A percentile compares a stretch with the other conserved stretches of the same genome.
Evolutionary conservation across 331 rosid genomes (phyloP).

Genomic region (Acacia concinna): DNA sequence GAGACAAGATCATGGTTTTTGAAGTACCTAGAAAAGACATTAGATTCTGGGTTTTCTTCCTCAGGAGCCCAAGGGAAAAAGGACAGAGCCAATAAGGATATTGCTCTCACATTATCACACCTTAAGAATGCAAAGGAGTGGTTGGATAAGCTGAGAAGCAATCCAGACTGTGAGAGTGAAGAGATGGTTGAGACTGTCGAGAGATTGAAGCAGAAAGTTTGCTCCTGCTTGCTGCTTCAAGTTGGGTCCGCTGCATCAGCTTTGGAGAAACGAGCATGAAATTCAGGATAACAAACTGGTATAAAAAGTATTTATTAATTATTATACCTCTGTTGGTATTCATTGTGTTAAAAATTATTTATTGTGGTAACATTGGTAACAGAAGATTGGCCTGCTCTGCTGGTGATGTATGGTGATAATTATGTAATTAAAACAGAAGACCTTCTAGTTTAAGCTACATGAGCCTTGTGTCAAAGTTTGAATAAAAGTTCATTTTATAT

Average conservation of each 20-base stretch:
- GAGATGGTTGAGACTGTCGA: slow-evolving; percentile 53
- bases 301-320: neutral
- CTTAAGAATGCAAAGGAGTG: slow-evolving; percentile 88
- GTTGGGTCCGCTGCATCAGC: slow-evolving; percentile 83
- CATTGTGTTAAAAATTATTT: slow-evolving; percentile 38
- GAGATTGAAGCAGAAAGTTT: slow-evolving; percentile 68
- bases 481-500: neutral
- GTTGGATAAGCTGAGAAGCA: slow-evolving; percentile 68
- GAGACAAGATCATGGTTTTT: slow-evolving; percentile 92
- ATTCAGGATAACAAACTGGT: slow-evolving; percentile 16
- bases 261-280: slow-evolving; percentile 64
- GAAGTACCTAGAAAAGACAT: slow-evolving; percentile 67
- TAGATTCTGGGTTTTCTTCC: slow-evolving; percentile 69
- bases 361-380: slow-evolving; percentile 10
- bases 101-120: slow-evolving; percentile 70
- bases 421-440: slow-evolving; percentile 18
- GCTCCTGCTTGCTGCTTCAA: slow-evolving; percentile 69
- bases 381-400: slow-evolving; percentile 1
- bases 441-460: slow-evolving; percentile 1
- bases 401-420: slow-evolving; percentile 21
- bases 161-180: slow-evolving; percentile 41
- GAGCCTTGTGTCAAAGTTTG: neutral
- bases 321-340: slow-evolving; percentile 20
- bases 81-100: slow-evolving; percentile 64
- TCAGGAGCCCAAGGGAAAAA: slow-evolving; percentile 52